Evolutionary conservation across 305 asterid genomes (phyloP), one percentile per base, ranked within the genome.

Genomic region (Fraxinus greggii): DNA sequence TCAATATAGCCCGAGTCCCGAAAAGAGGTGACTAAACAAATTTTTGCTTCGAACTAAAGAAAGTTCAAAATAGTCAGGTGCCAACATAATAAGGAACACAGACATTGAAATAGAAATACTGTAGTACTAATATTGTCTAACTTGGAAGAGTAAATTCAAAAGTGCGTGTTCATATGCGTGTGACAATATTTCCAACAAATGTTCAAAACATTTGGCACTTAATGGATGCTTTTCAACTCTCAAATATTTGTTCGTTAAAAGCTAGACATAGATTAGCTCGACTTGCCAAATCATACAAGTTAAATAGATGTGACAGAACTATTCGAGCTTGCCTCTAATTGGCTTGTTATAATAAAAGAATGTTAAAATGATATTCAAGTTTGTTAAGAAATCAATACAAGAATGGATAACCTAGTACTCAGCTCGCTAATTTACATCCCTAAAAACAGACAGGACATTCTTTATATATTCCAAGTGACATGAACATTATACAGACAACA

Each of bases 1-100:
- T 95, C 99, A 63, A 95, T 92, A 88, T 92, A 95, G 84, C 93
- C 67, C 8, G 92, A 87, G 72, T 95, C 99, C 13, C 98, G 94
- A 32, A 95, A 95, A 35, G 99, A 95, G 67, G 98, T 95, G 70
- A 95, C 93, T 81, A 95, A 82, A 81, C 98, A 94, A 78, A 95
- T 94, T 85, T 95, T 95, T 29, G 91, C 93, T 79, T 85, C 96
- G 79, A 92, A 95, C 99, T 95, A 83, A 86, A 86, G 28, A 85
- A 76, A 81, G 15, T 59, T 26, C 31, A 45, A 63, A 78, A 5
- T 61, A 77, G 9, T 63, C 31, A 7, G 48, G 75, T 36, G 21
- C 23, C 35, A 13, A 26, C 13, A 67, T 13, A 67, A 26, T 13
- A 13, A 6, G 21, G 33, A 29, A 65, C 23, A 17, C 81, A 40